Evolutionary conservation across 768 basidiomycete species (phyloP).

Genomic region (Glaciozyma martinii): DNA sequence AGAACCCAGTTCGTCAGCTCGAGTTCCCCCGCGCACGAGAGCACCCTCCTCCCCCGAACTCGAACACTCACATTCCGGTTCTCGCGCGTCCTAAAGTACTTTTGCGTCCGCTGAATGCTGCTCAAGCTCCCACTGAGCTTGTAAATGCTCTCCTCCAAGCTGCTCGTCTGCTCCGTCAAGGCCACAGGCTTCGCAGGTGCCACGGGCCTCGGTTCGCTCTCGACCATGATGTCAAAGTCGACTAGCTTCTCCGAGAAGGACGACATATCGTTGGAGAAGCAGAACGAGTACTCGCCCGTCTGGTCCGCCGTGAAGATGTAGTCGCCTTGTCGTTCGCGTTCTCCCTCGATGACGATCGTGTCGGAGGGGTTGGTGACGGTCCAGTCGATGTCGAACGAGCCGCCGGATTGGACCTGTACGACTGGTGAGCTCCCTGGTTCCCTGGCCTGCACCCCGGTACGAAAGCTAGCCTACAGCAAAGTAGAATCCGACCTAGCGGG

Average conservation of each 20-base stretch:
- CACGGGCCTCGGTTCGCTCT: constrained; percentile 86
- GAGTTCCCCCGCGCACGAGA: background rate
- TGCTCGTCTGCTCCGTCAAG: constrained; percentile 82
- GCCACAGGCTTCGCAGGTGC: constrained; percentile 79
- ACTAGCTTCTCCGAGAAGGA: constrained; percentile 88
- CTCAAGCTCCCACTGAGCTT: constrained; percentile 75
- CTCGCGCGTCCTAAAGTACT: constrained; percentile 49
- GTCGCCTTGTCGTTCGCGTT: constrained; percentile 88
- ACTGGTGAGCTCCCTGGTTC: background rate
- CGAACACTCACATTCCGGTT: constrained; percentile 24
- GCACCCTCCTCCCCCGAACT: too few relatives aligned
- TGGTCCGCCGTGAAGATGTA: constrained; percentile 89
- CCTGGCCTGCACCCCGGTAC: background rate
- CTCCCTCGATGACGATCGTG: constrained; percentile 75
- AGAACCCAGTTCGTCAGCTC: background rate
- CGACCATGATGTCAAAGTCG: constrained; percentile 93
- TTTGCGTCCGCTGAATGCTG: constrained; percentile 85
- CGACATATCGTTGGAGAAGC: constrained; percentile 96
- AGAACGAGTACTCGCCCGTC: constrained; percentile 59
- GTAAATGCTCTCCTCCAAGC: constrained; percentile 91
- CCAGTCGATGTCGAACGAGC: constrained; percentile 92
- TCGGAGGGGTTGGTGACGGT: constrained; percentile 85
- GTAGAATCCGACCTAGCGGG: constrained; percentile 64
- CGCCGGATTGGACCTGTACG: constrained; percentile 82
- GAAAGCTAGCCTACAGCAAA: constrained; percentile 61